A percentile compares a stretch with the other conserved stretches of the same genome.
phyloP scores from a whole-genome alignment of 2,329 filamentous ascomycete genomes.

The Colletotrichum tanaceti region DNA sequence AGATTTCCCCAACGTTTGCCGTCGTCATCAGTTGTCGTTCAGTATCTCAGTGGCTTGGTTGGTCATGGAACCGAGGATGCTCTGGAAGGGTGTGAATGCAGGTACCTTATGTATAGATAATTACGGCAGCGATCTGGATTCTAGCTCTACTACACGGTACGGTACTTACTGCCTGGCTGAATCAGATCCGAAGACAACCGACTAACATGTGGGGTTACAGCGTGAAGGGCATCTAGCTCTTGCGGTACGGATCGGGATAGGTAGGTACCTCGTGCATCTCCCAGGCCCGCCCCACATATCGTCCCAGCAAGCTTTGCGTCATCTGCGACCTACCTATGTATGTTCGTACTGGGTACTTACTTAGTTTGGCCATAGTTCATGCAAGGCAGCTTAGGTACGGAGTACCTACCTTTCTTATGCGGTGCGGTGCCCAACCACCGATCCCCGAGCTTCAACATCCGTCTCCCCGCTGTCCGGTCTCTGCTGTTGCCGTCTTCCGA shows the following conservation, averaged over 20 bases:
- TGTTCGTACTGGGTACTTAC: not conserved
- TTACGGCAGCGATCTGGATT: not conserved
- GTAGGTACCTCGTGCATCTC: no score
- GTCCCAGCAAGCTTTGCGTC: no score
- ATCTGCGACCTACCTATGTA: no score
- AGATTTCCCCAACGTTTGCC: not conserved
- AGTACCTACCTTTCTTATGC: not conserved
- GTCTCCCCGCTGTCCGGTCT: conserved; percentile 8
- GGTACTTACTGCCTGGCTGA: not conserved
- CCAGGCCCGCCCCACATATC: no score
- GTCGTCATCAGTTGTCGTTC: not conserved
- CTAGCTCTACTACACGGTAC: no score
- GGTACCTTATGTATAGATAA: no score
- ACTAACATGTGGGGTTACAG: not conserved
- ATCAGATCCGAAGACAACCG: no score
- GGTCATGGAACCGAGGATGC: not conserved
- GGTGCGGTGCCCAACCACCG: conserved; percentile 3
- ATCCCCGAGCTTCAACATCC: conserved; percentile 9
- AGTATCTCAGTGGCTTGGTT: not conserved
- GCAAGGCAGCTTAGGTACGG: not conserved
- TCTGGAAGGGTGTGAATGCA: not conserved
- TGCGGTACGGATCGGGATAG: no score
- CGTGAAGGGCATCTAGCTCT: not conserved
- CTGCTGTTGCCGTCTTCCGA: not conserved
- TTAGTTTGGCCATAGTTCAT: not conserved